Base-by-base conservation (phyloP, 1,284 basidiomycete species). In the Trametes versicolor region DNA sequence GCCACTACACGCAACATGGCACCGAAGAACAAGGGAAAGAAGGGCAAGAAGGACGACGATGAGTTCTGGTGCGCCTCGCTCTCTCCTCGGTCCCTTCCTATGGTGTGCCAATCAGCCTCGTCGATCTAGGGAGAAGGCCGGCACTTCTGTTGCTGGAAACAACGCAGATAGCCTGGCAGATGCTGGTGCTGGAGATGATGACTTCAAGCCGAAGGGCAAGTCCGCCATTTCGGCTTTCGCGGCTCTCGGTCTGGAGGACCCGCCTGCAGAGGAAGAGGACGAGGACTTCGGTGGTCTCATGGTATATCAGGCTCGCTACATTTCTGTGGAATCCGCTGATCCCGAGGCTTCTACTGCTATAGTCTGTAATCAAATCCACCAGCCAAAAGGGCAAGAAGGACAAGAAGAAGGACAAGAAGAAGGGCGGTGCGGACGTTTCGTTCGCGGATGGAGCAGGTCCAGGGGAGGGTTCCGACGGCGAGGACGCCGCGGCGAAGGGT, bases 21-120 rank as follows among this genome's bases (percentile, higher is more conserved):
- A 64, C 94, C 94, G 57, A 97, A 96, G 82, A 93, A 88, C 74
- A 94, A 95, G 77, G 92, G 87, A 67, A 96, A 96, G 83, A 96
- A 95, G 78, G 88, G 84, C 25, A 95, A 95, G 80, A 94, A 91
- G 73, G 85, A 91, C 72, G 92, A 93, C 68, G 93, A 92, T 62
- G 90, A 93, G 69, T 93, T 87, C 81, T 96, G 94, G 94, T 95
- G 70, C 63, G 88, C 73, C 59, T n/a, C 32, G 6, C 34, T 47
- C 39, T 15, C 15, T 48, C 4, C 32, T 29, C 23, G 37, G 51
- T 34, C 54, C 36, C 47, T 25, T 50, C 21, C 39, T 1, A 15
- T 49, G 27, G 37, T 21, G 17, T 29, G 39, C 12, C 9, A n/a
- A 7, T n/a, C 19, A 4, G 15, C 34, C 5, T 7, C 9, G 4